These are phyloP conservation scores for Dorcoceras hygrometricum DNA, from an alignment of 257 asterid species.

Conservation along the genomic window DNA sequence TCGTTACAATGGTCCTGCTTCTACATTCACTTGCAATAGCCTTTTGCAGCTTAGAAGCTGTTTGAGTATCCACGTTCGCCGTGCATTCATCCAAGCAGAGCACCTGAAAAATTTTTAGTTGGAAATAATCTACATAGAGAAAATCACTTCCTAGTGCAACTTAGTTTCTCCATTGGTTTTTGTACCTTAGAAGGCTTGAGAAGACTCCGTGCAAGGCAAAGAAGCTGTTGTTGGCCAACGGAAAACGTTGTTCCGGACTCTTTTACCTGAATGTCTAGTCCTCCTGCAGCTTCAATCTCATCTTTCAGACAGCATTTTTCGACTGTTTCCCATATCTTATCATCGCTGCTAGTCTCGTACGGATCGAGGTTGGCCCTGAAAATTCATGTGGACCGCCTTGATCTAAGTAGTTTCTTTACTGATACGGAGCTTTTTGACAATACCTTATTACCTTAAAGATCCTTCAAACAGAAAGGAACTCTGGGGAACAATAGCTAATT, in stretches of 20 bases:
- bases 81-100: constrained; percentile 94
- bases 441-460: constrained; percentile 59
- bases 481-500: constrained; percentile 83
- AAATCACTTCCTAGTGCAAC: neutral
- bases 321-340: constrained; percentile 59
- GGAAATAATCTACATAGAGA: neutral
- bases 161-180: neutral
- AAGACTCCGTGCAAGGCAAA: constrained; percentile 90
- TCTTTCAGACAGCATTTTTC: constrained; percentile 80
- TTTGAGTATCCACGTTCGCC: constrained; percentile 77
- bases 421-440: neutral
- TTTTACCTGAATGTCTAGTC: constrained; percentile 64
- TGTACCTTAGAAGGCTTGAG: constrained; percentile 80
- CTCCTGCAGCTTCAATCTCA: constrained; percentile 81
- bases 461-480: constrained; percentile 91
- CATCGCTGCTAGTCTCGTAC: constrained; percentile 43
- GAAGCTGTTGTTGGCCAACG: constrained; percentile 96
- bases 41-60: constrained; percentile 74
- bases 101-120: constrained; percentile 37
- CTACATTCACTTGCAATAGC: constrained; percentile 56
- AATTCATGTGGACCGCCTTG: constrained; percentile 11
- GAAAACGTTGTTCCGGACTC: constrained; percentile 83
- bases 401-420: constrained; percentile 5
- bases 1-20: constrained; percentile 61
- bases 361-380: constrained; percentile 86